A percentile compares a stretch with the other conserved stretches of the same genome.
Evolutionary conservation across 2,329 filamentous ascomycete genomes (phyloP).

Genomic region (Diaporthe eres): DNA sequence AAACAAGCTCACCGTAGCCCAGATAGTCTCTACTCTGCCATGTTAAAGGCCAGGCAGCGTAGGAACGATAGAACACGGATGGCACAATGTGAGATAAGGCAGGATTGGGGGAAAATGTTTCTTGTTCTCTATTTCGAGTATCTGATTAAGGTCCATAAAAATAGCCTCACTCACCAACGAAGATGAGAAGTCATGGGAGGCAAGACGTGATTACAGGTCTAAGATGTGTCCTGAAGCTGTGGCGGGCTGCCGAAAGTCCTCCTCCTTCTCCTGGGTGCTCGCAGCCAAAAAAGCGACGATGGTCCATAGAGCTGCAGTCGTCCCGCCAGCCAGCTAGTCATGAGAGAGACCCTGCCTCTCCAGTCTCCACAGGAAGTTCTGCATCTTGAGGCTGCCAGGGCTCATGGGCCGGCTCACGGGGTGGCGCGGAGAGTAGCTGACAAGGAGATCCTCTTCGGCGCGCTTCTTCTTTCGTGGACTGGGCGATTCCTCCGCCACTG

Average conservation of each 20-base stretch:
- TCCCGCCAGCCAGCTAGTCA: conserved; percentile 35
- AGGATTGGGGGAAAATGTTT: not conserved
- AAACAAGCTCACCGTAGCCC: not conserved
- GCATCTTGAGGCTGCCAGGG: conserved; percentile 41
- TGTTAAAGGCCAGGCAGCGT: not conserved
- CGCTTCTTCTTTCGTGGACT: conserved; percentile 35
- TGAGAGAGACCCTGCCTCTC: conserved; percentile 41
- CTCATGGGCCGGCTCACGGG: conserved; percentile 20
- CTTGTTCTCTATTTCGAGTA: conserved; percentile 35
- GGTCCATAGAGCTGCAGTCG: conserved; percentile 32
- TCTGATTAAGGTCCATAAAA: conserved; percentile 13
- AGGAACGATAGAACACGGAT: not conserved
- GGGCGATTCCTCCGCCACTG: conserved; percentile 40
- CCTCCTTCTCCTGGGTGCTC: not conserved
- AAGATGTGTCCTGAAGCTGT: conserved; percentile 27
- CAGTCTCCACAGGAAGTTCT: conserved; percentile 40
- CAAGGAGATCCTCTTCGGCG: conserved; percentile 14
- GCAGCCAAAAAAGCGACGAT: conserved; percentile 19
- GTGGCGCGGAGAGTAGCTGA: conserved; percentile 21
- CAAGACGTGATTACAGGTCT: conserved; percentile 32
- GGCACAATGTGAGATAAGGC: not conserved
- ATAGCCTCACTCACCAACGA: conserved; percentile 34
- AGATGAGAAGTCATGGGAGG: conserved; percentile 37
- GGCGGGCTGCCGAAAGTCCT: not conserved
- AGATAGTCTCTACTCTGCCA: not conserved